Percentiles rank a stretch among this genome's conserved stretches.
Conservation (phyloP, 2,329 filamentous ascomycete species). For the Beauveria rudraprayagi region DNA sequence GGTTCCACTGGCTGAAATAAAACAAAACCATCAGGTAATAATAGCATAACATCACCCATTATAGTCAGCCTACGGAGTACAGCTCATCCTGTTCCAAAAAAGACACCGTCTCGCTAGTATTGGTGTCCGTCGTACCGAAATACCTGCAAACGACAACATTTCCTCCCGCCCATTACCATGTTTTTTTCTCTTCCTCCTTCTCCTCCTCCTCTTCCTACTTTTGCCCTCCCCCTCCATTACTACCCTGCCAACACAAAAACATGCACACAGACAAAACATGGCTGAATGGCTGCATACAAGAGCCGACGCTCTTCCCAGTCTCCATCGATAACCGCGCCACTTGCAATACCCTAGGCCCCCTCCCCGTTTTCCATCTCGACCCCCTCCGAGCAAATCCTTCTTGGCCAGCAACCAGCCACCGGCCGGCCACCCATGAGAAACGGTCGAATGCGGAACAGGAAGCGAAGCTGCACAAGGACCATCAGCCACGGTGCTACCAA, state of each 20-base stretch:
- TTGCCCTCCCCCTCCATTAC: neutral
- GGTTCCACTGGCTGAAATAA: too few species aligned
- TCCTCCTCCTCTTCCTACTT: neutral
- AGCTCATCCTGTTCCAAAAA: neutral
- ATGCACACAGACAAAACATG: neutral
- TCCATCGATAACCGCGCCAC: slow-evolving; percentile 5
- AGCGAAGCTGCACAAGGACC: neutral
- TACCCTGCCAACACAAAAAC: neutral
- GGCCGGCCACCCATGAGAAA: neutral
- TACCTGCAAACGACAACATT: neutral
- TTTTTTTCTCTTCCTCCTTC: neutral
- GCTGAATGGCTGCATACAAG: neutral
- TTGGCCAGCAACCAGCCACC: neutral
- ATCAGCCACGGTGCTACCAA: neutral
- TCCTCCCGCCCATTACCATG: neutral
- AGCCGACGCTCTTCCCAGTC: neutral
- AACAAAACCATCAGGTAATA: too few species aligned
- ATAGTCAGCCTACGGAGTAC: too few species aligned
- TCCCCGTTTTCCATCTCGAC: neutral
- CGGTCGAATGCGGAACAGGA: neutral
- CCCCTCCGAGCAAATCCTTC: neutral
- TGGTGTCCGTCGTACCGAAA: too few species aligned
- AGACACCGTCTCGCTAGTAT: neutral
- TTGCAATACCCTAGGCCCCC: neutral
- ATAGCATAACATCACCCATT: too few species aligned